phyloP scores from a whole-genome alignment of 768 basidiomycete species.

The Termitomyces sp. region DNA sequence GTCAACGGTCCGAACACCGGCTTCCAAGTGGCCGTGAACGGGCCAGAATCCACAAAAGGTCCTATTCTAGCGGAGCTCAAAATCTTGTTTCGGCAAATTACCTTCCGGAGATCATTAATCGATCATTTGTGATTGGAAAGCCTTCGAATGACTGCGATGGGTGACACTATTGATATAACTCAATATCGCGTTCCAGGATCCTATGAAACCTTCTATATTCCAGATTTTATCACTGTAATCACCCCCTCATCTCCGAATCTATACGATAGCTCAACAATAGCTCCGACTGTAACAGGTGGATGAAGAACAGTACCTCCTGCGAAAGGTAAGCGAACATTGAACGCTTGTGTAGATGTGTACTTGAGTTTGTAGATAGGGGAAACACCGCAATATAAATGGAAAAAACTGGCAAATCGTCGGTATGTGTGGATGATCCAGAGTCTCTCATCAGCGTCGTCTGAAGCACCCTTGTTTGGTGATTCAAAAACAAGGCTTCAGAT shows the following conservation, averaged over 20 bases:
- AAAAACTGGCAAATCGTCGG: slow-evolving; percentile 65
- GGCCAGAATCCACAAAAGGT: too few species aligned
- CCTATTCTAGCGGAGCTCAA: not conserved
- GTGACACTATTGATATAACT: slow-evolving; percentile 14
- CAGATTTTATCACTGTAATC: slow-evolving; percentile 60
- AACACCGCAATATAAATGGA: slow-evolving; percentile 81
- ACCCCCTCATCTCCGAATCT: not conserved
- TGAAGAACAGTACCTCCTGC: slow-evolving; percentile 73
- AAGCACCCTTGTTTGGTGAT: not conserved
- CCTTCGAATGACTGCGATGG: not conserved
- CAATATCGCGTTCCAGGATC: slow-evolving; percentile 27
- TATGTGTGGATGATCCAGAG: slow-evolving; percentile 20
- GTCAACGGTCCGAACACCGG: too few species aligned
- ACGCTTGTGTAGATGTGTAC: not conserved
- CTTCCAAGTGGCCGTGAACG: too few species aligned
- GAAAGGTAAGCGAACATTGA: slow-evolving; percentile 49
- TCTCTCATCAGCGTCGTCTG: slow-evolving; percentile 11
- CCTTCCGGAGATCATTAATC: too few species aligned
- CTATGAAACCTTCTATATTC: slow-evolving; percentile 59
- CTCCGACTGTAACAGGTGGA: slow-evolving; percentile 29
- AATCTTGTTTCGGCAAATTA: not conserved
- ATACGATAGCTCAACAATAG: not conserved
- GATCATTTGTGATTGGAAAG: too few species aligned
- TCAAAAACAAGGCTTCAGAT: slow-evolving; percentile 50
- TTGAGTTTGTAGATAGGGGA: slow-evolving; percentile 56